Percentiles rank a stretch among this genome's conserved stretches.
phyloP scores from a whole-genome alignment of 495 filamentous ascomycete genomes.

The Trichoderma asperelloides region DNA sequence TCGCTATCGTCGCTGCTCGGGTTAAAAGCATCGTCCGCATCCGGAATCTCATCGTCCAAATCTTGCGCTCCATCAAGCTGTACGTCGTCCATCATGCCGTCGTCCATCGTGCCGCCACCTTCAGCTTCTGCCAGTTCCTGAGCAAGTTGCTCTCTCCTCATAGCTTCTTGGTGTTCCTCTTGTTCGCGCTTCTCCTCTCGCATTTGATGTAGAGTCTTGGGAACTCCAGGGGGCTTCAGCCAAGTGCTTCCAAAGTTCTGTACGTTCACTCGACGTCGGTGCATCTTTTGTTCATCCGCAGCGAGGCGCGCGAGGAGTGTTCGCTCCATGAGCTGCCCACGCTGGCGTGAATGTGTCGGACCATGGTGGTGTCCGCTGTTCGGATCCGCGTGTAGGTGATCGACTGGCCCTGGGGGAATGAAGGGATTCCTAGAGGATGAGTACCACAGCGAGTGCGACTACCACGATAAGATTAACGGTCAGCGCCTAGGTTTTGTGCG shows the following conservation, averaged over 20 bases:
- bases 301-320: conserved; percentile 51
- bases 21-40: conserved; percentile 32
- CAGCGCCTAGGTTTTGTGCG: background rate
- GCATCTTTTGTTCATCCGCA: conserved; percentile 58
- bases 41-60: conserved; percentile 60
- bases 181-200: conserved; percentile 71
- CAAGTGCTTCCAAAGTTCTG: conserved; percentile 66
- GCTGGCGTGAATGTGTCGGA: conserved; percentile 12
- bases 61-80: conserved; percentile 35
- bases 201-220: conserved; percentile 68
- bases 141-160: conserved; percentile 58
- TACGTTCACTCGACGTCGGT: conserved; percentile 60
- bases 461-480: background rate
- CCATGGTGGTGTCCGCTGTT: conserved; percentile 18
- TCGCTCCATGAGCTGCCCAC: conserved; percentile 28
- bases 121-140: conserved; percentile 53
- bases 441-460: conserved; percentile 69
- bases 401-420: conserved; percentile 21
- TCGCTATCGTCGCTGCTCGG: conserved; percentile 37
- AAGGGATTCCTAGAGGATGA: conserved; percentile 44
- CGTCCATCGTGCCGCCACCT: conserved; percentile 26
- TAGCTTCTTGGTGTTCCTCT: conserved; percentile 65
- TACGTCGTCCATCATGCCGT: conserved; percentile 26
- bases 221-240: conserved; percentile 68
- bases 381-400: conserved; percentile 19